phyloP scores from a whole-genome alignment of 1,284 basidiomycete genomes.

The Ceratobasidium sp. region DNA sequence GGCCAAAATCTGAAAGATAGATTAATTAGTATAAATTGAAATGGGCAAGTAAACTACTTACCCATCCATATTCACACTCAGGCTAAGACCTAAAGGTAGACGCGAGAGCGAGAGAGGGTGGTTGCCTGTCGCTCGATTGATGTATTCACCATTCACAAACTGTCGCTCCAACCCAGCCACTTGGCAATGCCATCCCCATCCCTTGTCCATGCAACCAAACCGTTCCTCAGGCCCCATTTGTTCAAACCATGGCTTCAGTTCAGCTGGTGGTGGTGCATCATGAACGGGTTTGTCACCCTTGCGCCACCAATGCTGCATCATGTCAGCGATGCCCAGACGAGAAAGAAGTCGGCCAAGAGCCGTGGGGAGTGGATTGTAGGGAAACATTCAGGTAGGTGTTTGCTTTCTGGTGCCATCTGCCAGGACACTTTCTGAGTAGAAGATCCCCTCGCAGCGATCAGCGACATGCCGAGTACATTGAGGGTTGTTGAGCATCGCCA shows the following conservation, averaged over 20 bases:
- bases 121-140: background rate
- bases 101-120: background rate
- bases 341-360: slow-evolving; percentile 11
- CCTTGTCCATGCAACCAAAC: background rate
- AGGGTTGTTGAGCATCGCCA: background rate
- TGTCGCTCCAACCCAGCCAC: background rate
- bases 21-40: background rate
- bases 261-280: background rate
- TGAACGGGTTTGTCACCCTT: background rate
- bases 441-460: background rate
- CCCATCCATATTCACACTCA: slow-evolving; percentile 10
- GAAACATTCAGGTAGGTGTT: background rate
- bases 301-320: background rate
- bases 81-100: slow-evolving; percentile 5
- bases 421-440: slow-evolving; percentile 1
- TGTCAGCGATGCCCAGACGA: background rate
- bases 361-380: background rate
- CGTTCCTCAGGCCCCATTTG: background rate
- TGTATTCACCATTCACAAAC: background rate
- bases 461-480: background rate
- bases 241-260: background rate
- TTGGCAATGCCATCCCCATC: background rate
- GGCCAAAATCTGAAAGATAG: background rate
- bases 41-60: background rate
- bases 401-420: slow-evolving; percentile 6